phyloP scores from a whole-genome alignment of 1,284 basidiomycete species.

The Moesziomyces sp. region DNA sequence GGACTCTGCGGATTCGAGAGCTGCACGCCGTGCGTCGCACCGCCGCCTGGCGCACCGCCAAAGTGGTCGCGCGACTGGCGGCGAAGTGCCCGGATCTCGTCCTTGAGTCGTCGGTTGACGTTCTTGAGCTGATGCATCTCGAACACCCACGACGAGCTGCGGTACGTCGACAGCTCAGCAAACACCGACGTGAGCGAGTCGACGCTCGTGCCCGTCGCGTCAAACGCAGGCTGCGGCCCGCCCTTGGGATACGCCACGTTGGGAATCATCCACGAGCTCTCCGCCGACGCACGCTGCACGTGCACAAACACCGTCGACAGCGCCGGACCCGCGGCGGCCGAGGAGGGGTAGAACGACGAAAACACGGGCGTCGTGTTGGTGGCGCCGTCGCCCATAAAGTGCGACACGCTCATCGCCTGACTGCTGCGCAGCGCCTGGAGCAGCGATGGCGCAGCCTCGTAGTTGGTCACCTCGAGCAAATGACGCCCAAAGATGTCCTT shows the following conservation, averaged over 20 bases:
- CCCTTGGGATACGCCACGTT: constrained; percentile 49
- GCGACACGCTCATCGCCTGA: constrained; percentile 49
- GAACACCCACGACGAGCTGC: constrained; percentile 58
- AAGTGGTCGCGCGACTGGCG: constrained; percentile 42
- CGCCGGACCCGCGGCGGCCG: constrained; percentile 40
- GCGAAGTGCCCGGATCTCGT: constrained; percentile 55
- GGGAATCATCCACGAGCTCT: constrained; percentile 51
- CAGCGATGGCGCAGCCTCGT: constrained; percentile 54
- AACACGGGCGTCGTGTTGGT: constrained; percentile 46
- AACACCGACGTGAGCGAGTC: constrained; percentile 56
- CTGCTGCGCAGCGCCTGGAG: constrained; percentile 48
- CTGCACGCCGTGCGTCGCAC: constrained; percentile 14
- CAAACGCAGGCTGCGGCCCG: constrained; percentile 40
- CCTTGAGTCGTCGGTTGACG: constrained; percentile 57
- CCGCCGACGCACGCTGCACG: constrained; percentile 40
- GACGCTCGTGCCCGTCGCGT: constrained; percentile 40
- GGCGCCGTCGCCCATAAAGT: constrained; percentile 51
- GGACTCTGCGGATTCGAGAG: constrained; percentile 33
- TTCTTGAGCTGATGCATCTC: constrained; percentile 65
- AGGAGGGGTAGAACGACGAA: constrained; percentile 59
- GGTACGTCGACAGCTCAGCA: constrained; percentile 58
- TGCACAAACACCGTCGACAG: constrained; percentile 57
- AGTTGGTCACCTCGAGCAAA: constrained; percentile 51
- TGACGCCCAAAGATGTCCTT: constrained; percentile 52
- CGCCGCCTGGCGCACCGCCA: constrained; percentile 8